Conservation (phyloP, 176 grass and related monocot genomes). For the Tuctoria greenei region DNA sequence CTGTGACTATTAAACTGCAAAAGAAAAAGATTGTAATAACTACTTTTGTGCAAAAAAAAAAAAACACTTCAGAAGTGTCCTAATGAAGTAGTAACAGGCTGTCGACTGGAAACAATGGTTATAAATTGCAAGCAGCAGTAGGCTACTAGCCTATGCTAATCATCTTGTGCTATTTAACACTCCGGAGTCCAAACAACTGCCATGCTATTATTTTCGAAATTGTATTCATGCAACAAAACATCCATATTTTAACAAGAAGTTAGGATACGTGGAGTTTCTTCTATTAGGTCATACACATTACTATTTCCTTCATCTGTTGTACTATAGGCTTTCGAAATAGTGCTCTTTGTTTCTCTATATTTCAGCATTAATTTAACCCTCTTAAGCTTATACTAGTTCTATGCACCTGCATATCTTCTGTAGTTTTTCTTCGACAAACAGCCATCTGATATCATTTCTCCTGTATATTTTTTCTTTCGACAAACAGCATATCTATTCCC, state of each 20-base stretch:
- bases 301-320: background rate
- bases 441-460: background rate
- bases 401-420: background rate
- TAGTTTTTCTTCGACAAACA: background rate
- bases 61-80: background rate
- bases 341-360: slow-evolving; percentile 4
- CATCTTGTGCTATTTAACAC: slow-evolving; percentile 7
- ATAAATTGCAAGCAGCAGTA: background rate
- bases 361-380: slow-evolving; percentile 2
- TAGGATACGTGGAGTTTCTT: background rate
- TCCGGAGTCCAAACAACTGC: background rate
- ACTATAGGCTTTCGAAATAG: background rate
- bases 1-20: slow-evolving; percentile 4
- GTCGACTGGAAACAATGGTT: background rate
- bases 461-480: background rate
- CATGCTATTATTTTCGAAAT: background rate
- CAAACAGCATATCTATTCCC: background rate
- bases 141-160: background rate
- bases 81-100: background rate
- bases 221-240: background rate
- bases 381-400: slow-evolving; percentile 7
- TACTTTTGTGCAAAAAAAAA: background rate
- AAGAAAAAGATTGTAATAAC: background rate
- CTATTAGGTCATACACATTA: background rate
- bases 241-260: background rate